phyloP scores from a whole-genome alignment of 352 stramenopile species.

The Phytopythium aichiense region DNA sequence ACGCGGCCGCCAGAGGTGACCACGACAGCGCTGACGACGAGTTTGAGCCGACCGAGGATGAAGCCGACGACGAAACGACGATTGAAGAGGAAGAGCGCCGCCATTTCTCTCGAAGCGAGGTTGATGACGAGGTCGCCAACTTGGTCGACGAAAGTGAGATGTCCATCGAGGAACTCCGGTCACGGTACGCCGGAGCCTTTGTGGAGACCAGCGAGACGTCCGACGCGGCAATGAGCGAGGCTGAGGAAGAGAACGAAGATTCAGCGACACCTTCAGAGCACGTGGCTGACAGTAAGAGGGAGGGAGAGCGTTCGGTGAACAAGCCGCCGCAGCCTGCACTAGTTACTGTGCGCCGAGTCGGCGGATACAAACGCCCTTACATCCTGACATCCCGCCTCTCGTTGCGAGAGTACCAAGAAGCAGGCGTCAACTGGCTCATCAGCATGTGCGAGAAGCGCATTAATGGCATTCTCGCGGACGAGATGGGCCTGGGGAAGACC shows the following conservation, averaged over 20 bases:
- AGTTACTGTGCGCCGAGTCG: neutral
- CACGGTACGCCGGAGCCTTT: neutral
- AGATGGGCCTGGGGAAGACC: constrained; percentile 96
- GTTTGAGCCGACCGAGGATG: neutral
- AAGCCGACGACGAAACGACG: constrained; percentile 1
- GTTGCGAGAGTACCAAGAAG: constrained; percentile 75
- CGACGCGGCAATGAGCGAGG: neutral
- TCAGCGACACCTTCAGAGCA: neutral
- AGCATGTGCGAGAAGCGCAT: constrained; percentile 96
- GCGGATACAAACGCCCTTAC: constrained; percentile 58
- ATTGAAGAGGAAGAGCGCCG: constrained; percentile 3
- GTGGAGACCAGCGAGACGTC: neutral
- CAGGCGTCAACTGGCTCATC: constrained; percentile 97
- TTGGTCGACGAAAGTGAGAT: neutral
- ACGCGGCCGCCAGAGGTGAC: neutral
- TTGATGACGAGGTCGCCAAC: neutral
- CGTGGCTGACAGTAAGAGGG: neutral
- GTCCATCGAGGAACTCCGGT: neutral
- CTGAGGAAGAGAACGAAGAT: neutral
- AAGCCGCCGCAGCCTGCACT: neutral
- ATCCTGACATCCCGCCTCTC: constrained; percentile 61
- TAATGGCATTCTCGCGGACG: constrained; percentile 99
- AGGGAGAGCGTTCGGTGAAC: neutral
- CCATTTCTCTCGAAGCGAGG: neutral
- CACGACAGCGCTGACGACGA: neutral